Conservation (phyloP, 2,329 filamentous ascomycete species). For the Cytospora schulzeri region DNA sequence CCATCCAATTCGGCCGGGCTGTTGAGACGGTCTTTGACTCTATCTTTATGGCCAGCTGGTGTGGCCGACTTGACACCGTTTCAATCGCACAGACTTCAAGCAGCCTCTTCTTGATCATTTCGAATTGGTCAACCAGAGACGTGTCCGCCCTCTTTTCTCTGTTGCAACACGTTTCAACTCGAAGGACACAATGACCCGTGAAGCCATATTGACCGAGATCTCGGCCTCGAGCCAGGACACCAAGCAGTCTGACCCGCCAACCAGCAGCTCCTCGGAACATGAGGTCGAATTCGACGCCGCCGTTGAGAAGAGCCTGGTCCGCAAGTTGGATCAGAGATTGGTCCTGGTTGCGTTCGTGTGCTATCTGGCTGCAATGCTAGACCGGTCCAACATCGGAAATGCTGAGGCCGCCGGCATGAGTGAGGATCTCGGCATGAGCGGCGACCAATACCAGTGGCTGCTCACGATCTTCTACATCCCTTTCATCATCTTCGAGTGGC, state of each 20-base stretch:
- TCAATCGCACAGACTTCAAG: not conserved
- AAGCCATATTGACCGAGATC: slow-evolving; percentile 6
- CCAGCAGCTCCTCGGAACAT: not conserved
- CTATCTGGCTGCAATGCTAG: slow-evolving; percentile 41
- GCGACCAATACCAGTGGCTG: slow-evolving; percentile 46
- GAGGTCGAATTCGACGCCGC: slow-evolving; percentile 34
- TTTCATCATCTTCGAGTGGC: slow-evolving; percentile 47
- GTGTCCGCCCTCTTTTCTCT: not conserved
- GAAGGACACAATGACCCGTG: slow-evolving; percentile 10
- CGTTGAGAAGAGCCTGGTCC: slow-evolving; percentile 38
- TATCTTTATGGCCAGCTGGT: too few species aligned
- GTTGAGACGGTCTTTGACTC: too few species aligned
- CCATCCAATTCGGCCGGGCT: not conserved
- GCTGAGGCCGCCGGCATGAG: slow-evolving; percentile 42
- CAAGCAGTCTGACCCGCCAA: not conserved
- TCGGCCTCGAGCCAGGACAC: not conserved
- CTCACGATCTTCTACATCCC: slow-evolving; percentile 50
- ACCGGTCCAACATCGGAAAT: slow-evolving; percentile 45
- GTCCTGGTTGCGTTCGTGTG: slow-evolving; percentile 37
- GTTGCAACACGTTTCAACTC: too few species aligned
- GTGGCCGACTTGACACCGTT: too few species aligned
- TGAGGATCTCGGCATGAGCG: slow-evolving; percentile 40
- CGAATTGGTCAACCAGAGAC: not conserved
- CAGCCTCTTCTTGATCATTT: not conserved
- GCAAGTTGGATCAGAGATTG: slow-evolving; percentile 39